Conservation (phyloP, 1,284 basidiomycete genomes). For the Vanrija sp. region DNA sequence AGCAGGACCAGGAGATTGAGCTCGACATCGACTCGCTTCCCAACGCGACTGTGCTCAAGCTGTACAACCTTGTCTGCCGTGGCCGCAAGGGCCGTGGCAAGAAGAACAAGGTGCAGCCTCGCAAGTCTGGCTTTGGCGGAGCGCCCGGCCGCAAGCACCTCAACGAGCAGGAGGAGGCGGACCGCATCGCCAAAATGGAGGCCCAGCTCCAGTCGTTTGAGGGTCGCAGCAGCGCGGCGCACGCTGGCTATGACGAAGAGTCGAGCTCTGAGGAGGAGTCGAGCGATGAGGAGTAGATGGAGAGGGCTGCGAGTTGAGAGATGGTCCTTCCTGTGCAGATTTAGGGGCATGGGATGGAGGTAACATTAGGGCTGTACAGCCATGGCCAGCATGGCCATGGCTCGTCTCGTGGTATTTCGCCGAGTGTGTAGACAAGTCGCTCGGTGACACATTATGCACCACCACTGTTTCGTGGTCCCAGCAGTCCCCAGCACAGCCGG, state of each 20-base stretch:
- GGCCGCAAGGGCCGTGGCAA: constrained; percentile 29
- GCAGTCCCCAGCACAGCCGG: too few relatives aligned
- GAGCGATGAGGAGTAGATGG: constrained; percentile 40
- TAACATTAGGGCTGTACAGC: too few relatives aligned
- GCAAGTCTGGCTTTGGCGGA: constrained; percentile 62
- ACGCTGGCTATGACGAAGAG: constrained; percentile 28
- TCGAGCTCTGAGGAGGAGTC: constrained; percentile 42
- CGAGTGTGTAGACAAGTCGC: too few relatives aligned
- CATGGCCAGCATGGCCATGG: too few relatives aligned
- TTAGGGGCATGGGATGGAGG: too few relatives aligned
- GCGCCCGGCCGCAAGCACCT: constrained; percentile 75
- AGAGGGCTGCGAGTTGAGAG: too few relatives aligned
- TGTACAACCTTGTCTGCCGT: constrained; percentile 89
- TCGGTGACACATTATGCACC: too few relatives aligned
- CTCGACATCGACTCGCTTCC: constrained; percentile 90
- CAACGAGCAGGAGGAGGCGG: constrained; percentile 50
- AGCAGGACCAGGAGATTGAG: constrained; percentile 94
- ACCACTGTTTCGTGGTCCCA: too few relatives aligned
- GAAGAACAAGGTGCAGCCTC: constrained; percentile 22
- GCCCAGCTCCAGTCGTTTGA: constrained; percentile 51
- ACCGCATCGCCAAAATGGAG: constrained; percentile 83
- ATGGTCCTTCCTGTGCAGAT: not conserved
- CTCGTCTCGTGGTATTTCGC: too few relatives aligned
- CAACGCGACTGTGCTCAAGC: constrained; percentile 72
- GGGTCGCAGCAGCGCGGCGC: constrained; percentile 11